Percentiles rank a stretch among this genome's conserved stretches.
phyloP scores from a whole-genome alignment of 2,329 filamentous ascomycete genomes.

The Lojkania enalia region DNA sequence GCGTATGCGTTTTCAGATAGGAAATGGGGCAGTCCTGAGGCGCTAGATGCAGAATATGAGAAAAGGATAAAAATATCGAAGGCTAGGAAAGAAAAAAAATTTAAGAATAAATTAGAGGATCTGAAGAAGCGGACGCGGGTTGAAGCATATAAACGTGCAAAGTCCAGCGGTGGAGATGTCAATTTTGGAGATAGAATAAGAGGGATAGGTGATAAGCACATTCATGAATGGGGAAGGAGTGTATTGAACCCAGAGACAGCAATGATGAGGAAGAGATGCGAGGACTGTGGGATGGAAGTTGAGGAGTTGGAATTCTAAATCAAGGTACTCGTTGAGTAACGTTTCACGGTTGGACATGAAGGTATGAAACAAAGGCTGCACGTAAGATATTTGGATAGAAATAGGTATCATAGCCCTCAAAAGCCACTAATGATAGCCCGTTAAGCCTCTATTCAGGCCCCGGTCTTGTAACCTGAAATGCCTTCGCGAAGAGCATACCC shows the following conservation, averaged over 20 bases:
- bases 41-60: constrained; percentile 86
- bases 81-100: constrained; percentile 84
- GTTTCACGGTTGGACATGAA: too few species aligned
- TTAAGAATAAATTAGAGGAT: constrained; percentile 84
- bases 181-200: constrained; percentile 78
- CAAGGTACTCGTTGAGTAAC: too few species aligned
- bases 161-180: constrained; percentile 24
- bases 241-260: constrained; percentile 66
- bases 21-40: constrained; percentile 90
- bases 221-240: constrained; percentile 78
- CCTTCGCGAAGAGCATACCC: too few species aligned
- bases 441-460: too few species aligned
- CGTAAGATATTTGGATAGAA: too few species aligned
- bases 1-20: constrained; percentile 80
- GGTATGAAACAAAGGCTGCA: too few species aligned
- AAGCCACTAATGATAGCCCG: too few species aligned
- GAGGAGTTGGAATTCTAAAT: constrained; percentile 65
- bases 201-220: constrained; percentile 68
- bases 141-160: constrained; percentile 75
- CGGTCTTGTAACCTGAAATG: too few species aligned
- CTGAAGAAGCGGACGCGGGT: constrained; percentile 92
- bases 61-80: constrained; percentile 79
- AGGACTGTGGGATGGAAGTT: constrained; percentile 69
- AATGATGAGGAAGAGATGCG: constrained; percentile 74
- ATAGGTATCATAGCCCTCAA: too few species aligned